Evolutionary conservation across 768 basidiomycete genomes (phyloP).

Genomic region (Mycena pura): DNA sequence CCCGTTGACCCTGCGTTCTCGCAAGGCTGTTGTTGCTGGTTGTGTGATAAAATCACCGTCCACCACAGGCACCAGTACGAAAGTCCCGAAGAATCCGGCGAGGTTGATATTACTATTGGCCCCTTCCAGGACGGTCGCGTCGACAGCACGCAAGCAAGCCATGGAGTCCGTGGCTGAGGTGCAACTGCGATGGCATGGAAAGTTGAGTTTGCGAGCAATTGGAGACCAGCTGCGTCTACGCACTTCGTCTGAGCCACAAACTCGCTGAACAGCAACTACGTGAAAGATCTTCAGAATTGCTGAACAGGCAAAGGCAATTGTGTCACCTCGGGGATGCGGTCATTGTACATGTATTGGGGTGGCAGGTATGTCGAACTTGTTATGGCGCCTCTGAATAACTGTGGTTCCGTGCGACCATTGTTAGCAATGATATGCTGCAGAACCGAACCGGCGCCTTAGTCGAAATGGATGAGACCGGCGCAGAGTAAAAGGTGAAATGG

Average conservation of each 20-base stretch:
- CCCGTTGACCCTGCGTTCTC: constrained; percentile 38
- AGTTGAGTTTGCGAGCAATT: no score
- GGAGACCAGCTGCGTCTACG: no score
- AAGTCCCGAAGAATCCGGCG: constrained; percentile 34
- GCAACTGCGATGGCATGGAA: neutral
- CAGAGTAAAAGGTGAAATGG: neutral
- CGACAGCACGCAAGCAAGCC: constrained; percentile 35
- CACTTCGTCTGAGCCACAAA: constrained; percentile 32
- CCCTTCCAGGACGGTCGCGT: constrained; percentile 28
- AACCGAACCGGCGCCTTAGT: constrained; percentile 41
- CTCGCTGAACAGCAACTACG: constrained; percentile 1
- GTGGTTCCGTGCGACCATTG: constrained; percentile 38
- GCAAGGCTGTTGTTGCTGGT: constrained; percentile 36
- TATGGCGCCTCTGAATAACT: constrained; percentile 37
- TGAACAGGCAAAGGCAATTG: no score
- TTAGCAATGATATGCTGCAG: constrained; percentile 42
- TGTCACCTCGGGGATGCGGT: constrained; percentile 32
- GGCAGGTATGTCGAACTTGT: constrained; percentile 40
- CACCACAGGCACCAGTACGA: constrained; percentile 37
- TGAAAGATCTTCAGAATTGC: no score
- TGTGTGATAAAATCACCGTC: constrained; percentile 43
- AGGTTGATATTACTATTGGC: constrained; percentile 28
- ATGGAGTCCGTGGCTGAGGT: constrained; percentile 21
- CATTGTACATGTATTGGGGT: constrained; percentile 41
- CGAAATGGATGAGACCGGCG: neutral